Percentiles rank a stretch among this genome's conserved stretches.
phyloP scores from a whole-genome alignment of 805 yeast species.

The Ogataea methanolica region DNA sequence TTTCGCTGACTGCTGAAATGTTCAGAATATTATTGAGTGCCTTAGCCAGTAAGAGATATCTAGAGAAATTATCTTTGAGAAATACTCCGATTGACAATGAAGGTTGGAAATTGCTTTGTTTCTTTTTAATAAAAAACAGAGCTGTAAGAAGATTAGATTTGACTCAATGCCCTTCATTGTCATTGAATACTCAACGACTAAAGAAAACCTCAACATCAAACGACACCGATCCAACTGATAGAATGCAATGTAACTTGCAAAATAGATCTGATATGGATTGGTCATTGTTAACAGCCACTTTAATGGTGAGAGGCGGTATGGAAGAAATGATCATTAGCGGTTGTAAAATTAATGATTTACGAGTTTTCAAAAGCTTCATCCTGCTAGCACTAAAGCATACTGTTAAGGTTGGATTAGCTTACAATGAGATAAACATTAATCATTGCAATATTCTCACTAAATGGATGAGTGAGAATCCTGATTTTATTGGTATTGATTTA shows the following conservation, averaged over 20 bases:
- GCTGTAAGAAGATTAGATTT: slow-evolving; percentile 59
- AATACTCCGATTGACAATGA: slow-evolving; percentile 68
- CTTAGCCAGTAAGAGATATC: slow-evolving; percentile 55
- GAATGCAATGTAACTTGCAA: slow-evolving; percentile 44
- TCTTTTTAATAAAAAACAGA: slow-evolving; percentile 62
- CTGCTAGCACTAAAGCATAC: slow-evolving; percentile 55
- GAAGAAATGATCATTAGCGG: slow-evolving; percentile 81
- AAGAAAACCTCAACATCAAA: slow-evolving; percentile 16
- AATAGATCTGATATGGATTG: slow-evolving; percentile 80
- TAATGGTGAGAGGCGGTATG: slow-evolving; percentile 66
- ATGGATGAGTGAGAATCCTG: slow-evolving; percentile 49
- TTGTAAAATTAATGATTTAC: slow-evolving; percentile 54
- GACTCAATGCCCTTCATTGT: slow-evolving; percentile 58
- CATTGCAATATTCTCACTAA: slow-evolving; percentile 53
- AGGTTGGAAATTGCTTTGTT: slow-evolving; percentile 79
- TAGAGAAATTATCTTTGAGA: slow-evolving; percentile 71
- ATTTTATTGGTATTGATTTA: slow-evolving; percentile 68
- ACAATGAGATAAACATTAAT: slow-evolving; percentile 56
- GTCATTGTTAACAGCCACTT: slow-evolving; percentile 67
- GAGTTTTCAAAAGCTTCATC: slow-evolving; percentile 51
- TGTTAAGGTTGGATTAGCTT: slow-evolving; percentile 69
- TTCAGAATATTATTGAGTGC: slow-evolving; percentile 68
- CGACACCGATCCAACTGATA: slow-evolving; percentile 21
- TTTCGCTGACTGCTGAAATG: slow-evolving; percentile 69
- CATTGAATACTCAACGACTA: slow-evolving; percentile 39